Base-by-base conservation (phyloP, 495 filamentous ascomycete genomes). In the Massariosphaeria phaeospora region DNA sequence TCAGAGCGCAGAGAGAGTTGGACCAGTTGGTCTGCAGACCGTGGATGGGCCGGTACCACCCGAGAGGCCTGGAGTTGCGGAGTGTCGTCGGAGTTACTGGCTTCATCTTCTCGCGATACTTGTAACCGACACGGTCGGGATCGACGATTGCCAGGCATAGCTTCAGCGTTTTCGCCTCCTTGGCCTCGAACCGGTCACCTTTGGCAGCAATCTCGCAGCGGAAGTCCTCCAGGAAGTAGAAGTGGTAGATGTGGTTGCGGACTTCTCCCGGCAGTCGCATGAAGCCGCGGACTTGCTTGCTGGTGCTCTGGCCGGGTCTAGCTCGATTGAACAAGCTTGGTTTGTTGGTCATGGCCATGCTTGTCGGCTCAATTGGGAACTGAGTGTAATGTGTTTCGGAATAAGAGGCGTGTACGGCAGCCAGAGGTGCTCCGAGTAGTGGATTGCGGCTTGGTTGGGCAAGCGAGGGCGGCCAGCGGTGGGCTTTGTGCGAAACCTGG, bases 191-290 rank as follows among this genome's bases (percentile, higher is more conserved):
- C 15, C 42, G 18, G 8, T 31, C 35, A 2, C 33, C 47, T 25
- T 48, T 39, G n/a, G 29, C 51, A 6, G 27, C 52, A 39, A 63
- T 45, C 46, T 59, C 44, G 15, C 38, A 23, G 10, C 51, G 30
- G 45, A 55, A 42, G 20, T 34, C 55, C n/a, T 26, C 38, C 15
- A 42, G 17, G 30, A 59, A 55, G 41, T 59, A 63, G 40, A 33
- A 47, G 3, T 21, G 18, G 46, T 63, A 63, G 17, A 56, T 52
- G 7, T 35, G 20, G 26, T 63, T 63, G 18, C 61, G 49, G 3
- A 63, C 13, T 21, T 63, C 61, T 20, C 55, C 55, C 1, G 61
- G 55, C 6, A 63, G 41, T 5, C 42, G 39, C 0, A 63, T 49
- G 41, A 63, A 63, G 17, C 55, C 48, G 17, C 55, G 55, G 20